Evolutionary conservation across 2,329 filamentous ascomycete genomes (phyloP), one percentile per base, ranked within the genome.

Genomic region (Tolypocladium album): DNA sequence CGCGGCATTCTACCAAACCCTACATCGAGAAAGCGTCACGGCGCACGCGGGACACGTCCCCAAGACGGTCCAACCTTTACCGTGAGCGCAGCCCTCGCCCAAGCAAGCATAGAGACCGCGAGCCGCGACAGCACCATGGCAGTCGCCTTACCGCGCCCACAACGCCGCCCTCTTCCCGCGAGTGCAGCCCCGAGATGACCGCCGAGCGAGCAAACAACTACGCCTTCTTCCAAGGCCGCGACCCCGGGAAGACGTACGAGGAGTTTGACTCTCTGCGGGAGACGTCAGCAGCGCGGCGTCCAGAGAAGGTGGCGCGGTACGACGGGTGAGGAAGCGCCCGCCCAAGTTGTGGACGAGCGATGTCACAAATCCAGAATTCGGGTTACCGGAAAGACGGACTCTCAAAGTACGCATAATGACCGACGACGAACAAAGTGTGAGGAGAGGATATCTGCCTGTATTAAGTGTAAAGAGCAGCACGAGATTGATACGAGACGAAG

Each of bases 161-260:
- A 31, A 43, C 59, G 24, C 27, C 59, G 1, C 47, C 39, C 3
- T 47, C 55, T 3, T 58, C 59, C 31, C 59, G 59, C n/a, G 59
- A 60, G 6, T 17, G 39, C 34, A 58, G 59, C 40, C 56, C 59
- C 24, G 45, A 53, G 47, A 50, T 38, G 9, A 22, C 56, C 9
- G 50, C 55, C 17, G 64, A 38, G 27, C 62, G 70, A 17, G 67
- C 68, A 27, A 68, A 70, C 11, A 67, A 69, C 3, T 70, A 70
- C 47, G 63, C 69, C 15, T 65, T 65, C 45, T 67, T 68, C 27
- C 70, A 71, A 55, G 63, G 66, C 8, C 66, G 68, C 5, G 64
- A 61, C 8, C 50, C 64, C 12, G 66, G 67, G 0, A 57, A 63
- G 38, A 64, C 62, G 15, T 69, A 69, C 40, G 67, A 68, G 22